Evolutionary conservation across 495 filamentous ascomycete species (phyloP).

Genomic region (Poronia punctata): DNA sequence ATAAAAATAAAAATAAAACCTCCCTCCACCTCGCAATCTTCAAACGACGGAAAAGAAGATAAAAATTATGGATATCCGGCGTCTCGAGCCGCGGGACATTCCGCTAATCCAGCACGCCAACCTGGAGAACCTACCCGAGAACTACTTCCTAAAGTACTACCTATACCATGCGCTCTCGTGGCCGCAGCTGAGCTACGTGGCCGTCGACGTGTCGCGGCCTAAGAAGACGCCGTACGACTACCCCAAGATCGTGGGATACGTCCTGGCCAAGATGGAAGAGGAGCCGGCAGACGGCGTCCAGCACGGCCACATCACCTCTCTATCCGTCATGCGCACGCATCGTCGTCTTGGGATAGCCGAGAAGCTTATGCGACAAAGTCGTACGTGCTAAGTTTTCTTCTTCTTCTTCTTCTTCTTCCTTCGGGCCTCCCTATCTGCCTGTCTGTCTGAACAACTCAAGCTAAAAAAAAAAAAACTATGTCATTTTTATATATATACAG

Average conservation of each 20-base stretch:
- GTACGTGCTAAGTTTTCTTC: constrained; percentile 56
- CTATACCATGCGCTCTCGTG: constrained; percentile 97
- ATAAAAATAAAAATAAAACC: not conserved
- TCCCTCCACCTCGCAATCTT: too few species aligned
- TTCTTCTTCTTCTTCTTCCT: not conserved
- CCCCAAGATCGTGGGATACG: constrained; percentile 97
- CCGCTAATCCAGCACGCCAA: constrained; percentile 96
- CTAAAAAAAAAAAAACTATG: constrained; percentile 3
- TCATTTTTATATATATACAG: too few species aligned
- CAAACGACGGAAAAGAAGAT: too few species aligned
- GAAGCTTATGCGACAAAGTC: constrained; percentile 92
- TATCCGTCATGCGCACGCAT: constrained; percentile 97
- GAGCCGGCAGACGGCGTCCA: constrained; percentile 84
- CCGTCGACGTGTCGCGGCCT: constrained; percentile 79
- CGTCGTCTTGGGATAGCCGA: constrained; percentile 85
- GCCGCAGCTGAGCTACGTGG: constrained; percentile 94
- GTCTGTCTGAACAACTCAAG: not conserved
- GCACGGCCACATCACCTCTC: constrained; percentile 92
- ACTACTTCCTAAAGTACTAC: constrained; percentile 99
- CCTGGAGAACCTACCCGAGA: constrained; percentile 97
- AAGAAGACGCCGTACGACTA: constrained; percentile 74
- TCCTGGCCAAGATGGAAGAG: constrained; percentile 99
- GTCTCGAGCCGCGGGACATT: constrained; percentile 69
- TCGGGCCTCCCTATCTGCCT: not conserved
- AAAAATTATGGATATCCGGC: constrained; percentile 67